phyloP scores from a whole-genome alignment of 2,329 filamentous ascomycete genomes.

The Calonectria pteridis region DNA sequence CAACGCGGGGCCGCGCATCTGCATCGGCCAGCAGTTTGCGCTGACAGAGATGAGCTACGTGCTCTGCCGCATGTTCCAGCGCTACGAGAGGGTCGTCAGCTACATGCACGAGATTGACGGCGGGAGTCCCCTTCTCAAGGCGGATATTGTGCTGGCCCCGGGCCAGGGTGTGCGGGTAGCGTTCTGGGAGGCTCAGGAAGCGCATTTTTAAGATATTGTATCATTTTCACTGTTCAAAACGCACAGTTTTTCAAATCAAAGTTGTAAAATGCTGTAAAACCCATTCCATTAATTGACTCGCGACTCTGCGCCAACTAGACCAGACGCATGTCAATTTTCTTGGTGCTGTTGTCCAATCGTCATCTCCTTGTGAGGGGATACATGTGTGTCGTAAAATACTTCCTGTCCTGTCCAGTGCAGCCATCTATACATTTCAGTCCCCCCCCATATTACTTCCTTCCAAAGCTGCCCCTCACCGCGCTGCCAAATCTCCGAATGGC shows the following conservation, averaged over 20 bases:
- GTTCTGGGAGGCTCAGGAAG: constrained; percentile 62
- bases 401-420: background rate
- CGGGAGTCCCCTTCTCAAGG: constrained; percentile 65
- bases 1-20: constrained; percentile 80
- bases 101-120: constrained; percentile 68
- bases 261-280: background rate
- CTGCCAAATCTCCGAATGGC: constrained; percentile 82
- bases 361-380: background rate
- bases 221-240: no score
- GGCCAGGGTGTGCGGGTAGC: constrained; percentile 69
- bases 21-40: constrained; percentile 85
- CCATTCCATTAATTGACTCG: background rate
- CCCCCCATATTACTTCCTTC: constrained; percentile 49
- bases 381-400: background rate
- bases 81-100: constrained; percentile 73
- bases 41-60: constrained; percentile 82
- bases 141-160: constrained; percentile 72
- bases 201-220: no score
- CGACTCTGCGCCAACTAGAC: background rate
- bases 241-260: background rate
- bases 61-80: constrained; percentile 78
- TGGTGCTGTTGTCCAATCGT: background rate
- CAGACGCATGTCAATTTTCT: background rate
- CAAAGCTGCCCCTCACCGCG: constrained; percentile 74
- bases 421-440: background rate